Percentiles rank a stretch among this genome's conserved stretches.
Evolutionary conservation across 2,329 filamentous ascomycete genomes (phyloP).

Genomic region (Alternaria ethzedia): DNA sequence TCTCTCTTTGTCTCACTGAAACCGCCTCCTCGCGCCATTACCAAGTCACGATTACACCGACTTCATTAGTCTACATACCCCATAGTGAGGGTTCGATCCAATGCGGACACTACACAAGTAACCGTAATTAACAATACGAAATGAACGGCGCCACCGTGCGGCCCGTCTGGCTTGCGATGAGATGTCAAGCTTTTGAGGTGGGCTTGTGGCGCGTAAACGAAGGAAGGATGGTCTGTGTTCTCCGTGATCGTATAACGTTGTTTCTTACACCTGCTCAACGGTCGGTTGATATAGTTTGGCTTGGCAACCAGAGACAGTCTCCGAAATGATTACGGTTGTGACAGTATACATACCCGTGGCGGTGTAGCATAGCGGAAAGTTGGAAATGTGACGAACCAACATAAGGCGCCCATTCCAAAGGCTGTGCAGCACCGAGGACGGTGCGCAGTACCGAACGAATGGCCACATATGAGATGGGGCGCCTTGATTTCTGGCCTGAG

Average conservation of each 20-base stretch:
- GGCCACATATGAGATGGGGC: not conserved
- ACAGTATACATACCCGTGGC: not conserved
- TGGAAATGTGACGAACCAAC: not conserved
- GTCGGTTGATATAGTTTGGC: not conserved
- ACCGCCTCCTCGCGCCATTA: conserved; percentile 19
- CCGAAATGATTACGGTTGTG: not conserved
- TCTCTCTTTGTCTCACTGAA: not conserved
- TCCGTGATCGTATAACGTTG: not conserved
- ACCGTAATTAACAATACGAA: conserved; percentile 16
- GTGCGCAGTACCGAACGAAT: not conserved
- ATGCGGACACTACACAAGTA: conserved; percentile 1
- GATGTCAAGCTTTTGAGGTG: conserved; percentile 8
- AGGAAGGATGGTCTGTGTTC: conserved; percentile 2
- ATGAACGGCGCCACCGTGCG: conserved; percentile 13
- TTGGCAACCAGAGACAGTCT: not conserved
- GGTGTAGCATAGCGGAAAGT: not conserved
- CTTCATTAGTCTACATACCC: not conserved
- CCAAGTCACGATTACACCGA: not conserved
- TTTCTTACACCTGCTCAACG: not conserved
- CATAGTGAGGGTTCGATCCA: not conserved
- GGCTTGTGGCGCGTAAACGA: conserved; percentile 2
- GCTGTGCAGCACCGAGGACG: not conserved
- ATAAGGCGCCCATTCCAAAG: not conserved
- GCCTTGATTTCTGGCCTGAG: not conserved
- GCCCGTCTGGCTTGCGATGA: conserved; percentile 5